Evolutionary conservation across 2,329 filamentous ascomycete genomes (phyloP).

Genomic region (Colletotrichum horii): DNA sequence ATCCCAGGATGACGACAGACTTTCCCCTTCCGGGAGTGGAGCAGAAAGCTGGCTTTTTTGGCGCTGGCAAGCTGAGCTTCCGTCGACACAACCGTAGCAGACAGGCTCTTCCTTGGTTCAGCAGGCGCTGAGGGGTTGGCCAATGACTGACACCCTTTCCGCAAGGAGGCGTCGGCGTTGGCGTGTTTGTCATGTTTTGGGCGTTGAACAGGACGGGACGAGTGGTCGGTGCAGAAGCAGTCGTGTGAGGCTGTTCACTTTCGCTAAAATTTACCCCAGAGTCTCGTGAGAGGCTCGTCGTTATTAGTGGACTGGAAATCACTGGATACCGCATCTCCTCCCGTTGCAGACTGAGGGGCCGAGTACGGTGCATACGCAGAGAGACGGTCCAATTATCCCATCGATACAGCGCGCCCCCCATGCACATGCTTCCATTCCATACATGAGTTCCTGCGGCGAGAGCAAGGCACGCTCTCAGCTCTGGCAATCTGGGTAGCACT

Average conservation of each 20-base stretch:
- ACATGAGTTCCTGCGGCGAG: background rate
- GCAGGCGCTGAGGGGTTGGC: background rate
- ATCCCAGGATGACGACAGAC: slow-evolving; percentile 21
- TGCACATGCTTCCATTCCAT: background rate
- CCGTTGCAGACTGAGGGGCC: slow-evolving; percentile 2
- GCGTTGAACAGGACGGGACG: background rate
- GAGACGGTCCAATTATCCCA: background rate
- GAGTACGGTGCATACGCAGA: background rate
- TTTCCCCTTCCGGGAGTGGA: slow-evolving; percentile 21
- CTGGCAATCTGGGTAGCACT: background rate
- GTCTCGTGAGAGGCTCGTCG: background rate
- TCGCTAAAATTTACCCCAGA: background rate
- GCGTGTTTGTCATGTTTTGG: slow-evolving; percentile 10
- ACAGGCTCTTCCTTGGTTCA: slow-evolving; percentile 14
- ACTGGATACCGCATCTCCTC: background rate
- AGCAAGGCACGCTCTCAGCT: background rate
- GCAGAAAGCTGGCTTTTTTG: slow-evolving; percentile 8
- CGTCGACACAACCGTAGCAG: background rate
- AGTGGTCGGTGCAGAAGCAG: background rate
- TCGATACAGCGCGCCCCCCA: background rate
- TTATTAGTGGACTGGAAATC: background rate
- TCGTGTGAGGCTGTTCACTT: background rate
- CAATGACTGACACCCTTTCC: slow-evolving; percentile 5
- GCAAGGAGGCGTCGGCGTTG: background rate
- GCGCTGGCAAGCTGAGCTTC: background rate